Evolutionary conservation across 352 stramenopile species (phyloP).

Genomic region (Phytophthora brassicae): DNA sequence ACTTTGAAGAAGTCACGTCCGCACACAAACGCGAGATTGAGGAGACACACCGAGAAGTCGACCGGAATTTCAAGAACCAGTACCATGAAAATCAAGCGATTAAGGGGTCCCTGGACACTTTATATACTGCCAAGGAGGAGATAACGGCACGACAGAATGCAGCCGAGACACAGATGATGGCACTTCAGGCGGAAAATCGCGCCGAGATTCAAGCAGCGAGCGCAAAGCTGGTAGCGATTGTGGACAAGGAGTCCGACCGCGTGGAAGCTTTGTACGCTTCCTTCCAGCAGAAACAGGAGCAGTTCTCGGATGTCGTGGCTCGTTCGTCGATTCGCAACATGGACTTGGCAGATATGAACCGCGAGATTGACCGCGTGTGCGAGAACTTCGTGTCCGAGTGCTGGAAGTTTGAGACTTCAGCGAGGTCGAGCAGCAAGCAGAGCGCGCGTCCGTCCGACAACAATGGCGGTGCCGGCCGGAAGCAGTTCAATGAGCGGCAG

Average conservation of each 20-base stretch:
- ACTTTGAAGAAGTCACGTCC: conserved; percentile 69
- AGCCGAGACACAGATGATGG: conserved; percentile 65
- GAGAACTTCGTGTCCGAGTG: conserved; percentile 83
- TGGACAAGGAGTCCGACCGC: conserved; percentile 81
- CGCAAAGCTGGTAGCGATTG: conserved; percentile 59
- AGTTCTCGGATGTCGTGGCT: conserved; percentile 77
- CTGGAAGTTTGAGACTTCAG: conserved; percentile 88
- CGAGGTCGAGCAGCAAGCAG: conserved; percentile 53
- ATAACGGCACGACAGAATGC: conserved; percentile 54
- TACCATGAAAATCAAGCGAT: conserved; percentile 58
- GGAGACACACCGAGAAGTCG: conserved; percentile 54
- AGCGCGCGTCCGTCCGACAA: conserved; percentile 43
- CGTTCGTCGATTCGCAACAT: conserved; percentile 84
- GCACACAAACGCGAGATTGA: conserved; percentile 61
- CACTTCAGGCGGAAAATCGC: conserved; percentile 69
- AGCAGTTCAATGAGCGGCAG: conserved; percentile 82
- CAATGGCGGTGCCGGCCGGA: conserved; percentile 43
- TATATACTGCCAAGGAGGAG: conserved; percentile 54
- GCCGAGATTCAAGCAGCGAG: conserved; percentile 73
- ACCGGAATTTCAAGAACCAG: conserved; percentile 57
- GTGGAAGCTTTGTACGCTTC: conserved; percentile 79
- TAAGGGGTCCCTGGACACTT: conserved; percentile 35
- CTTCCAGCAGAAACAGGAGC: conserved; percentile 81
- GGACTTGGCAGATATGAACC: conserved; percentile 76
- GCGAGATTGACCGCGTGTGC: conserved; percentile 76